These are phyloP conservation scores for Aspergillus diversus DNA, from an alignment of 495 filamentous ascomycete genomes.

Conservation along the genomic window DNA sequence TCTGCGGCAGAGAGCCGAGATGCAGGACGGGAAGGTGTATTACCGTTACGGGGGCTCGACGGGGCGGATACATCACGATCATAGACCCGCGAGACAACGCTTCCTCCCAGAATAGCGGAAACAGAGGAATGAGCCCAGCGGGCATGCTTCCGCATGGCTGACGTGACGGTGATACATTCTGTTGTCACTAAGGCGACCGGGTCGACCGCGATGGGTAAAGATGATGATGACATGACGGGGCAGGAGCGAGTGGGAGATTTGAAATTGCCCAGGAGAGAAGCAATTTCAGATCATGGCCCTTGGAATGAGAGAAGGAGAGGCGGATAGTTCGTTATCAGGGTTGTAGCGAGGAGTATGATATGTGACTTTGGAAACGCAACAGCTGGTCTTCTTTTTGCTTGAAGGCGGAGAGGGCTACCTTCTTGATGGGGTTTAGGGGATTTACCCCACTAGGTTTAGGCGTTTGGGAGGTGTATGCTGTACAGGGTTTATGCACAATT, in stretches of 20 bases:
- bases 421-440: conserved; percentile 19
- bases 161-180: conserved; percentile 98
- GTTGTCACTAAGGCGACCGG: conserved; percentile 95
- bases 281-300: conserved; percentile 29
- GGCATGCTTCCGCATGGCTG: conserved; percentile 96
- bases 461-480: background rate
- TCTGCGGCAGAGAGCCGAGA: conserved; percentile 31
- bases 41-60: conserved; percentile 41
- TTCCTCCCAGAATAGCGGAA: conserved; percentile 89
- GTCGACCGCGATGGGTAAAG: conserved; percentile 80
- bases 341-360: background rate
- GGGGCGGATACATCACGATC: conserved; percentile 46
- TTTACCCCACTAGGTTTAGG: conserved; percentile 7
- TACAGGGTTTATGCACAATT: background rate
- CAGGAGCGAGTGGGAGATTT: conserved; percentile 16
- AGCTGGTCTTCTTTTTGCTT: conserved; percentile 27
- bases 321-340: background rate
- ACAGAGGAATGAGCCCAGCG: conserved; percentile 97
- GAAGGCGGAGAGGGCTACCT: conserved; percentile 20
- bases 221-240: conserved; percentile 24
- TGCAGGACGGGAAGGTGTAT: conserved; percentile 22
- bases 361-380: conserved; percentile 18
- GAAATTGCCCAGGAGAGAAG: conserved; percentile 20
- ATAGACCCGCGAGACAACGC: conserved; percentile 56
- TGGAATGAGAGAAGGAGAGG: conserved; percentile 2